Evolutionary conservation across 1,284 basidiomycete genomes (phyloP).

Genomic region (Ganoderma boninense): DNA sequence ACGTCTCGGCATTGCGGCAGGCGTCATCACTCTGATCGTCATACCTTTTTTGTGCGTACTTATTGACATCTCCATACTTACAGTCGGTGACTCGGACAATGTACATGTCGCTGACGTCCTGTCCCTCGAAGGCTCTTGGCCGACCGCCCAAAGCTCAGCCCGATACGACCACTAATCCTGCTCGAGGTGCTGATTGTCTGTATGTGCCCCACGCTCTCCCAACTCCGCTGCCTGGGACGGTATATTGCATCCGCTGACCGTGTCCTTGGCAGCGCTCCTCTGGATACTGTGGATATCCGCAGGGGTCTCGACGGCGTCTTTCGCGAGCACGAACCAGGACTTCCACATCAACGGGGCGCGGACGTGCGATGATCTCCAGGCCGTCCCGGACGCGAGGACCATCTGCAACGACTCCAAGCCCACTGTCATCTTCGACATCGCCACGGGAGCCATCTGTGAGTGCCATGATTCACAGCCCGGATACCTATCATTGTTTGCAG

Average conservation of each 20-base stretch:
- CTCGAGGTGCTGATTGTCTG: not conserved
- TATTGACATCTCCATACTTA: not conserved
- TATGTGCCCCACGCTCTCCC: not conserved
- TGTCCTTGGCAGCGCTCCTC: not conserved
- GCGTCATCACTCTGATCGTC: not conserved
- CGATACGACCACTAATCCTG: not conserved
- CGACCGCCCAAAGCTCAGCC: not conserved
- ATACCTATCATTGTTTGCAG: not conserved
- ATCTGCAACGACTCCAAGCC: slow-evolving; percentile 21
- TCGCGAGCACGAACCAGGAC: slow-evolving; percentile 9
- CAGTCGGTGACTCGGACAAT: not conserved
- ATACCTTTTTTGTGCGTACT: not conserved
- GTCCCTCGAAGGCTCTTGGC: not conserved
- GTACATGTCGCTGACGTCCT: not conserved
- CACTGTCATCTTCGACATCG: slow-evolving; percentile 16
- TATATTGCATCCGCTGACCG: not conserved
- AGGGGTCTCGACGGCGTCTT: slow-evolving; percentile 14
- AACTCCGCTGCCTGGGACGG: not conserved
- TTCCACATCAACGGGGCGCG: slow-evolving; percentile 3
- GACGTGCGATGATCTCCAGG: slow-evolving; percentile 6
- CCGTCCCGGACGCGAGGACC: slow-evolving; percentile 7
- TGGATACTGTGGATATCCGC: slow-evolving; percentile 25
- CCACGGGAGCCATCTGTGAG: slow-evolving; percentile 17
- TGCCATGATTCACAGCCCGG: not conserved
- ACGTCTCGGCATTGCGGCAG: not conserved